Evolutionary conservation across 768 basidiomycete genomes (phyloP).

Genomic region (Lactifluus volemus): DNA sequence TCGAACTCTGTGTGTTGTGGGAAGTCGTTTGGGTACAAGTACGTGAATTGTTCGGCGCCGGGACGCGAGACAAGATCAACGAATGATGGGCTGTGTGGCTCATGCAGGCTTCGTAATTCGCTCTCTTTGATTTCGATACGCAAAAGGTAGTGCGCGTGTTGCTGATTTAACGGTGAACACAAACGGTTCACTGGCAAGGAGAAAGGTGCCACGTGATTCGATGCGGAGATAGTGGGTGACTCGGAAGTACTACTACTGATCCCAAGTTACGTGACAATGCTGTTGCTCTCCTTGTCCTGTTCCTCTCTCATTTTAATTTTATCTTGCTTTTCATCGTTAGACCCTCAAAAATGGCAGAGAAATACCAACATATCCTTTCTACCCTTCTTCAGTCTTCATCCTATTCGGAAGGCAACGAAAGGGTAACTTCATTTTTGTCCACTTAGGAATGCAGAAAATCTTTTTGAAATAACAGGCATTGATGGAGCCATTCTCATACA

Average conservation of each 20-base stretch:
- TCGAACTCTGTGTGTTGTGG: neutral
- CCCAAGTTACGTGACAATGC: too few relatives aligned
- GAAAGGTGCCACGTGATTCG: too few relatives aligned
- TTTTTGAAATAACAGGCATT: conserved; percentile 33
- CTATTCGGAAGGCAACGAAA: conserved; percentile 8
- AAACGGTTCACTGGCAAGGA: too few relatives aligned
- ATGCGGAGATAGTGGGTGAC: too few relatives aligned
- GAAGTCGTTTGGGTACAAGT: neutral
- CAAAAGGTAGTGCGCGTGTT: too few relatives aligned
- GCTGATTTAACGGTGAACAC: too few relatives aligned
- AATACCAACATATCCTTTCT: conserved; percentile 14
- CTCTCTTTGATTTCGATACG: too few relatives aligned
- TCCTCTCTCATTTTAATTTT: neutral
- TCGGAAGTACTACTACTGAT: too few relatives aligned
- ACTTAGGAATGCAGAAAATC: neutral
- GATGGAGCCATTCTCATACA: conserved; percentile 84
- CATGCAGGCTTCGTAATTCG: too few relatives aligned
- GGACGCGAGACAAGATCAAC: too few relatives aligned
- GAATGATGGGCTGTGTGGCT: too few relatives aligned
- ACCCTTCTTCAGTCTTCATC: neutral
- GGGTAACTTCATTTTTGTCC: neutral
- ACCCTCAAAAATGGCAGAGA: conserved; percentile 10
- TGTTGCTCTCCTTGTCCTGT: neutral
- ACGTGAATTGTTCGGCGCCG: too few relatives aligned
- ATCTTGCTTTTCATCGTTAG: neutral